Evolutionary conservation across 2,329 filamentous ascomycete species (phyloP), one percentile per base, ranked within the genome.

Genomic region (Zopfia rhizophila): DNA sequence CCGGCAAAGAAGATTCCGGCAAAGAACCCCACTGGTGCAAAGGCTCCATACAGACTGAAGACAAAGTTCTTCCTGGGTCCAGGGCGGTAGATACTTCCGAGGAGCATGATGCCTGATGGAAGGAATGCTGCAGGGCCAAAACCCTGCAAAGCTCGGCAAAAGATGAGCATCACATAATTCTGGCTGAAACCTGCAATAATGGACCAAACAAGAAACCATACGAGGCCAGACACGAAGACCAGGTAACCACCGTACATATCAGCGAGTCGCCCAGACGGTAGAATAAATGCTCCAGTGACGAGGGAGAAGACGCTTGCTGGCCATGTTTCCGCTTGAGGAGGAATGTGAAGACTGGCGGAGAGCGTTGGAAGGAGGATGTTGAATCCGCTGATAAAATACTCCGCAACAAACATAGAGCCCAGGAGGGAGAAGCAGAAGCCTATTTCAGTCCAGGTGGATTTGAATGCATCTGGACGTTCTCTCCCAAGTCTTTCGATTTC

Each of bases 311-410:
- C 69, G 23, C 65, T 70, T 10, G 70, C 66, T 1, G 70, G 70
- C 70, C 70, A 73, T 37, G 80, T 80, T 2, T 74, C 73, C 4
- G 86, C 84, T 25, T 85, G 82, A 31, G 85, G 79, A 0, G 88
- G 82, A 28, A 94, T 91, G 27, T 83, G 43, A 3, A 94, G 78
- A 1, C 83, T 78, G 8, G 69, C 63, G 8, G 83, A 76, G 3
- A 94, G 68, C 0, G 82, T 83, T 1, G 90, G 89, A 0, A 92
- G 70, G 18, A 93, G 72, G 48, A 85, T 74, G 46, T 79, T 83
- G 61, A 92, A 94, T 22, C 90, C 90, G 33, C 86, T 88, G 38
- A 93, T 82, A 63, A 87, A 88, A 70, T 87, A 92, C 72, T 92
- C 89, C 31, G 81, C 77, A 58, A 87, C 77, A 50, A 87, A 80